phyloP scores from a whole-genome alignment of 768 basidiomycete genomes.

The Termitomyces sp. region DNA sequence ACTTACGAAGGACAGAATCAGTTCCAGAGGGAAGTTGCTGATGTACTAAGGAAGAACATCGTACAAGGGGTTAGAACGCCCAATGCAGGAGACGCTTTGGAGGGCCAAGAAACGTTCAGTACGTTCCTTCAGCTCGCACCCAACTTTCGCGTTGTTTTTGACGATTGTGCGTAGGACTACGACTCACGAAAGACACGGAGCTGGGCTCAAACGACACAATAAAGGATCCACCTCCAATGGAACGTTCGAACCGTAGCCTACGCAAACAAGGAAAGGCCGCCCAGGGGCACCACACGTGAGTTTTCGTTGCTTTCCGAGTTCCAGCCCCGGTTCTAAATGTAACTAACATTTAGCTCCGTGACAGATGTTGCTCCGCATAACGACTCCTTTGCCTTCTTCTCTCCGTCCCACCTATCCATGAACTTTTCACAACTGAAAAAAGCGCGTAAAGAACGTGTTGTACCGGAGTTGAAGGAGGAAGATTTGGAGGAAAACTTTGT shows the following conservation, averaged over 20 bases:
- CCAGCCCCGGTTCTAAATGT: constrained; percentile 6
- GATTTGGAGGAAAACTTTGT: constrained; percentile 89
- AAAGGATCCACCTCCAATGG: constrained; percentile 48
- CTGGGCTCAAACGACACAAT: constrained; percentile 81
- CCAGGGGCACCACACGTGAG: constrained; percentile 22
- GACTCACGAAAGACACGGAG: constrained; percentile 77
- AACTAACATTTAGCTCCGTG: constrained; percentile 22
- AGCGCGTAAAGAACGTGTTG: constrained; percentile 54
- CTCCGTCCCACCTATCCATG: constrained; percentile 23
- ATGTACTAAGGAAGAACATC: constrained; percentile 73
- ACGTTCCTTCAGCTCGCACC: constrained; percentile 16
- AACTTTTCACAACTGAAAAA: constrained; percentile 70
- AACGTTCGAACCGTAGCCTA: constrained; percentile 39
- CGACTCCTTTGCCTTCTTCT: constrained; percentile 11
- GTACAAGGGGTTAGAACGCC: constrained; percentile 67
- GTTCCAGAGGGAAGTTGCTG: constrained; percentile 67
- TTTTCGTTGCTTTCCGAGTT: neutral
- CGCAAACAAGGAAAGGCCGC: constrained; percentile 37
- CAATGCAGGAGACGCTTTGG: constrained; percentile 22
- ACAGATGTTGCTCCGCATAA: constrained; percentile 36
- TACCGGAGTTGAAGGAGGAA: constrained; percentile 68
- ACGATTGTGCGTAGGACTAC: constrained; percentile 44
- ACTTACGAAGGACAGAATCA: constrained; percentile 49
- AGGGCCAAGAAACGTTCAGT: constrained; percentile 52
- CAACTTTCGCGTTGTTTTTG: neutral